Evolutionary conservation across 768 basidiomycete species (phyloP), one percentile per base, ranked within the genome.

Genomic region (Brasilioporus rufonigricans): DNA sequence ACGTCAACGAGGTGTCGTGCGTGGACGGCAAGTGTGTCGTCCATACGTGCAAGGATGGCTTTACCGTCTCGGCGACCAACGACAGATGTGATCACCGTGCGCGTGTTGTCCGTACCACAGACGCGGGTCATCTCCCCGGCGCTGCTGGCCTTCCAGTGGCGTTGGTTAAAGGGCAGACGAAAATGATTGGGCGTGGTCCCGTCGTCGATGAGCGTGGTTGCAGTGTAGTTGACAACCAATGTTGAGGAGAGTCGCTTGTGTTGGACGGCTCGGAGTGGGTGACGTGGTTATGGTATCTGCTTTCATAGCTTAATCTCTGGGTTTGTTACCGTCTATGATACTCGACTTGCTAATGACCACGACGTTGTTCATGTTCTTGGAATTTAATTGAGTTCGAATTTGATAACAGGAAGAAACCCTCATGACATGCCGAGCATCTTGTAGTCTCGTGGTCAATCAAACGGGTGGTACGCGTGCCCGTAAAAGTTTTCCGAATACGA

Each of bases 1-100:
- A 67, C 35, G 68, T 72, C 33, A 60, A 56, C 4, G 49, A 57
- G 12, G 74, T 70, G 8, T 49, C 63, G 12, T 76, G 74, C 61
- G n/a, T 24, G 7, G 47, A 52, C 4, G 55, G 64, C 38, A 29
- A 29, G 16, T 76, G 74, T 59, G 36, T 64, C 26, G 62, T 76
- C 23, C 41, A 60, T 16, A 48, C 50, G 13, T 74, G 73, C 60
- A 57, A 50, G 36, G 18, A 32, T 12, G 70, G 65, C 5, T 72
- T 59, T 35, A 23, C 32, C 4, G 44, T 57, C 16, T 50, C 60
- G 27, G 9, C 39, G 3, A n/a, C 32, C 33, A 24, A 58, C 4
- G 50, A 65, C 12, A 26, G 18, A 5, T 72, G 71, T 36, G 41
- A 21, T 2, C 21, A 26, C n/a, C 2, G 24, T 12, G 19, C 50